phyloP scores from a whole-genome alignment of 139 green algal species.

The Dunaliella primolecta region DNA sequence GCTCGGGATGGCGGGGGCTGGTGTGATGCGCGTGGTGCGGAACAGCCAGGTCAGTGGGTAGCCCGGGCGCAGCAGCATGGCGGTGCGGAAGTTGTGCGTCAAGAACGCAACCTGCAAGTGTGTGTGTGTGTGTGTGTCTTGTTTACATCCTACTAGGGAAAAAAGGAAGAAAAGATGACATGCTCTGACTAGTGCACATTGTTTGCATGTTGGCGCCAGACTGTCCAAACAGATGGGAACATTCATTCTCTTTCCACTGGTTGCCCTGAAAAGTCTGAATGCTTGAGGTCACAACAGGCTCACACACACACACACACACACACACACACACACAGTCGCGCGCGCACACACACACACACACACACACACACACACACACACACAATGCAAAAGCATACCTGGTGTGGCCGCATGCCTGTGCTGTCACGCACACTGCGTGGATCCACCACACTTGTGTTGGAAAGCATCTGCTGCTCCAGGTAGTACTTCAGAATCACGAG shows the following conservation, averaged over 20 bases:
- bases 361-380: too few relatives aligned
- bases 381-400: slow-evolving; percentile 1
- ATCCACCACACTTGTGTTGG: not conserved
- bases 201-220: too few relatives aligned
- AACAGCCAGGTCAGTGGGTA: slow-evolving; percentile 11
- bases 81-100: slow-evolving; percentile 10
- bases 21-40: not conserved
- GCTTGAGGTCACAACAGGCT: too few relatives aligned
- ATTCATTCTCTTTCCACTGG: too few relatives aligned
- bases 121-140: not conserved
- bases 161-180: too few relatives aligned
- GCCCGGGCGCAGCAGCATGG: slow-evolving; percentile 1
- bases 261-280: too few relatives aligned
- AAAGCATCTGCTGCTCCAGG: not conserved
- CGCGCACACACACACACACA: too few relatives aligned
- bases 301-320: too few relatives aligned
- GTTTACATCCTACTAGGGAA: too few relatives aligned
- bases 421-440: not conserved
- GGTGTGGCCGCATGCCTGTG: slow-evolving; percentile 1
- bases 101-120: slow-evolving; percentile 5
- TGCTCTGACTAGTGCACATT: too few relatives aligned
- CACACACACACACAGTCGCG: too few relatives aligned
- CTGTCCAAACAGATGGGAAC: too few relatives aligned
- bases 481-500: slow-evolving; percentile 3
- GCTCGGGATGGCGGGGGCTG: not conserved